Base-by-base conservation (phyloP, 192 early-diverging fungal genomes). In the Backusella luteola region DNA sequence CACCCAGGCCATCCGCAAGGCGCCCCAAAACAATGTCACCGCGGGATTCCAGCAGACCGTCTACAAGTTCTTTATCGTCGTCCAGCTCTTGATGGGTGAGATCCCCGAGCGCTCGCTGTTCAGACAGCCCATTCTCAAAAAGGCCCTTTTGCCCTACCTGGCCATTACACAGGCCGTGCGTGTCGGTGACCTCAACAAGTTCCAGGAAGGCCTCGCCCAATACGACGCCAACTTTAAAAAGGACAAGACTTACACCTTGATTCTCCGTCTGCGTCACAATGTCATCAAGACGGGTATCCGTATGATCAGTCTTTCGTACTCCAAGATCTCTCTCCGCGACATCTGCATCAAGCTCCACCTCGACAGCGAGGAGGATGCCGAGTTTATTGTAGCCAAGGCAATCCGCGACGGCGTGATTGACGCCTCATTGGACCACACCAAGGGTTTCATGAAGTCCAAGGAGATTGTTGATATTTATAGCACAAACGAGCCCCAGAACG, bases 201-300 rank as follows among this genome's bases (percentile, higher is more conserved):
- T 99, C 88, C 93, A 98, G 77, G 94, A 96, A 66, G 90, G 91
- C 0, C 84, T 99, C 15, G 89, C 86, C 34, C 86, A 90, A 67
- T 92, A 94, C 80, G 87, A 85, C 15, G 85, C 87, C 39, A 89
- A 88, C 63, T 98, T 99, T 82, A 84, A 91, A 35, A 86, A 88
- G 23, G 98, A 99, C 86, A 92, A 96, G 77, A 96, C 92, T 38
- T 93, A 92, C 77, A 94, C 95, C 0, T 83, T 99, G 72, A 95
- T 99, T 77, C 80, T 97, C 63, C 93, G 98, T 85, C 85, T 99
- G 66, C 96, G 97, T 36, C 98, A 99, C 85, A 99, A 99, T 85
- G 98, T 99, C 53, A 99, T 99, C 89, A 98, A 98, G 87, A 94
- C 98, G 12, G 98, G 97, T 38, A 94, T 99, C 67, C 93, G 98